These are phyloP conservation scores for Tubosaeta sp. DNA, from an alignment of 768 basidiomycete species.

Conservation along the genomic window DNA sequence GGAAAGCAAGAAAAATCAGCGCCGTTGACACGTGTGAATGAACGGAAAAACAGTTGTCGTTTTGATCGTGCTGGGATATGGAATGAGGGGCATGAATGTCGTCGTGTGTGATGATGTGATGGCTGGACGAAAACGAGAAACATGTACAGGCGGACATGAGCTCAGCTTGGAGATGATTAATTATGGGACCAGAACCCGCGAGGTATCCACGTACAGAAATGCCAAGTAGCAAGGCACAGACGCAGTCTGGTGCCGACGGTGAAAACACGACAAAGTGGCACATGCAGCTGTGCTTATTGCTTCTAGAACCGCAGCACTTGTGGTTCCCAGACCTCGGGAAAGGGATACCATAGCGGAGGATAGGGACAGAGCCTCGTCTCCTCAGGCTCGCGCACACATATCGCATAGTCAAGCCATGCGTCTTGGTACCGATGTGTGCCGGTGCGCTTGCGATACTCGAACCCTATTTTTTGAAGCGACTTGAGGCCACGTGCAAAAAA, in stretches of 20 bases:
- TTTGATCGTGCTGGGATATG: constrained; percentile 6
- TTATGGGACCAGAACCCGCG: constrained; percentile 15
- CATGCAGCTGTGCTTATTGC: neutral
- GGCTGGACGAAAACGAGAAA: neutral
- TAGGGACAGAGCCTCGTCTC: constrained; percentile 20
- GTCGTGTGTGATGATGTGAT: constrained; percentile 11
- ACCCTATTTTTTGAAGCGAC: constrained; percentile 30
- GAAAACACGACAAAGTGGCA: neutral
- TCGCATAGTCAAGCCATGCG: constrained; percentile 33
- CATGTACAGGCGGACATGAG: constrained; percentile 5
- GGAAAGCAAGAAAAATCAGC: constrained; percentile 8
- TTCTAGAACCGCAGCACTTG: constrained; percentile 21
- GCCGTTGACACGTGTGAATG: neutral
- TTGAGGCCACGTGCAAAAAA: constrained; percentile 30
- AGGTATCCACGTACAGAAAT: constrained; percentile 9
- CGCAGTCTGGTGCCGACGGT: neutral
- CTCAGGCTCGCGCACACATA: constrained; percentile 18
- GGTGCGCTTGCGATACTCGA: constrained; percentile 35
- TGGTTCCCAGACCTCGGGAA: constrained; percentile 34
- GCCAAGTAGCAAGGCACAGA: neutral
- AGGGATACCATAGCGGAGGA: constrained; percentile 31
- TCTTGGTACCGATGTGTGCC: constrained; percentile 35
- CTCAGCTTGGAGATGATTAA: constrained; percentile 11
- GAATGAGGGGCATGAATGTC: constrained; percentile 7
- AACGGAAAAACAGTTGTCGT: neutral